phyloP scores from a whole-genome alignment of 306 rosid species.

The Geum urbanum region DNA sequence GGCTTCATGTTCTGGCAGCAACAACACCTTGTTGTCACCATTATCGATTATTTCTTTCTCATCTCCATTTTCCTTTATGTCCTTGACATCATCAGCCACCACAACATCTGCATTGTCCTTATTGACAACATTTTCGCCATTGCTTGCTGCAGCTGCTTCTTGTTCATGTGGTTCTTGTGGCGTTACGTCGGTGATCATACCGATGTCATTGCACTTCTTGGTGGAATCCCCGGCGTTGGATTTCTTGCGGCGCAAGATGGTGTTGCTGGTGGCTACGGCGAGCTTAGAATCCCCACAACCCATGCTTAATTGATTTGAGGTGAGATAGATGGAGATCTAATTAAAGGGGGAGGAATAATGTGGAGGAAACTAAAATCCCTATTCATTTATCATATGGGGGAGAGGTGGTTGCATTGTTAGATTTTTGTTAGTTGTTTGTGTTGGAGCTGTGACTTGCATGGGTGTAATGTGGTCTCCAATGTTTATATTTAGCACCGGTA shows the following conservation, averaged over 20 bases:
- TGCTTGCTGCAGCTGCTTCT: neutral
- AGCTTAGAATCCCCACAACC: slow-evolving; percentile 83
- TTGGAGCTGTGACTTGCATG: slow-evolving; percentile 23
- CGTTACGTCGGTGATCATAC: slow-evolving; percentile 2
- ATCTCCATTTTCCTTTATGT: slow-evolving; percentile 7
- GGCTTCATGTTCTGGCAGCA: slow-evolving; percentile 9
- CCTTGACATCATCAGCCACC: slow-evolving; percentile 19
- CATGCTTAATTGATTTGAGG: slow-evolving; percentile 35
- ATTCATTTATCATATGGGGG: slow-evolving; percentile 16
- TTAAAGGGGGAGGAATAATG: neutral
- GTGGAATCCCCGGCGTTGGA: slow-evolving; percentile 11
- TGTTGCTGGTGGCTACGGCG: slow-evolving; percentile 55
- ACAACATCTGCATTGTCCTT: neutral
- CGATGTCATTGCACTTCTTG: slow-evolving; percentile 29
- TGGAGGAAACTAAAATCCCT: neutral
- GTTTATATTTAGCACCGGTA: slow-evolving; percentile 4
- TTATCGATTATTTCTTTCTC: slow-evolving; percentile 13
- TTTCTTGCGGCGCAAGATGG: slow-evolving; percentile 47
- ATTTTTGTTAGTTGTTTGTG: slow-evolving; percentile 15
- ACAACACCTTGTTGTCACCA: neutral
- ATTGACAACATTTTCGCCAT: neutral
- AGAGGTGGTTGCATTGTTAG: slow-evolving; percentile 20
- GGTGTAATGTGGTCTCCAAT: slow-evolving; percentile 34
- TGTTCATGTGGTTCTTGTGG: neutral
- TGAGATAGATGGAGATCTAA: neutral